A percentile compares a stretch with the other conserved stretches of the same genome.
These are phyloP conservation scores for Fusarium sp. DNA, from an alignment of 2,329 filamentous ascomycete species.

Conservation along the genomic window DNA sequence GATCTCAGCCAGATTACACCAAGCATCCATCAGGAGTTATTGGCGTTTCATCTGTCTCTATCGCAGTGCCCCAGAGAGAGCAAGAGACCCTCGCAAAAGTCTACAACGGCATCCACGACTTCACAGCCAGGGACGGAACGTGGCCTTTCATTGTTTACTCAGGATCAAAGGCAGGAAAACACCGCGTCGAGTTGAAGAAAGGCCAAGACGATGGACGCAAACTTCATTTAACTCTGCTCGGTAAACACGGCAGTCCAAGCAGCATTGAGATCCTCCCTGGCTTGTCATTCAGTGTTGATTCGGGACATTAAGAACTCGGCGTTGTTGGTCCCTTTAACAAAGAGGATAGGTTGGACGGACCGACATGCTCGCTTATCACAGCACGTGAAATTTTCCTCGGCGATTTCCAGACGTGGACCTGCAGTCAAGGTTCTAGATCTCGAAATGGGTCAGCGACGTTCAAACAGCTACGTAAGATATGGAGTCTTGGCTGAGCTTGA, in stretches of 20 bases:
- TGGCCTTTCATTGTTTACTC: constrained; percentile 33
- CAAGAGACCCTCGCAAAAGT: background rate
- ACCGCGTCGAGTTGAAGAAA: background rate
- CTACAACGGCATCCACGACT: constrained; percentile 23
- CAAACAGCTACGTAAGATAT: background rate
- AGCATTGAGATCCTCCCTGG: constrained; percentile 22
- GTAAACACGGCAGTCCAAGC: background rate
- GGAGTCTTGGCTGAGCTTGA: background rate
- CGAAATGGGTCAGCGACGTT: too few relatives aligned
- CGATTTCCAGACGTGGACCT: background rate
- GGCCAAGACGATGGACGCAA: background rate
- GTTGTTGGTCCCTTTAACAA: background rate
- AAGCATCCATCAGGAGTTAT: constrained; percentile 8
- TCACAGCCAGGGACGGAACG: accelerated
- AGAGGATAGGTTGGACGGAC: background rate
- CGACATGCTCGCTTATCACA: background rate
- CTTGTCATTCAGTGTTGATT: constrained; percentile 2
- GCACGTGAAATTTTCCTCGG: background rate
- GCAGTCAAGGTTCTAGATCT: background rate
- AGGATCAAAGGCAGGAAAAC: constrained; percentile 1
- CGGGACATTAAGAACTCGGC: background rate
- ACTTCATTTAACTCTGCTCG: constrained; percentile 7
- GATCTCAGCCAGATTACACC: background rate
- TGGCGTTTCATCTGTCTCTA: constrained; percentile 2
- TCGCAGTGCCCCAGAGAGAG: background rate